Evolutionary conservation across 768 basidiomycete species (phyloP).

Genomic region (Suillus subaureus): DNA sequence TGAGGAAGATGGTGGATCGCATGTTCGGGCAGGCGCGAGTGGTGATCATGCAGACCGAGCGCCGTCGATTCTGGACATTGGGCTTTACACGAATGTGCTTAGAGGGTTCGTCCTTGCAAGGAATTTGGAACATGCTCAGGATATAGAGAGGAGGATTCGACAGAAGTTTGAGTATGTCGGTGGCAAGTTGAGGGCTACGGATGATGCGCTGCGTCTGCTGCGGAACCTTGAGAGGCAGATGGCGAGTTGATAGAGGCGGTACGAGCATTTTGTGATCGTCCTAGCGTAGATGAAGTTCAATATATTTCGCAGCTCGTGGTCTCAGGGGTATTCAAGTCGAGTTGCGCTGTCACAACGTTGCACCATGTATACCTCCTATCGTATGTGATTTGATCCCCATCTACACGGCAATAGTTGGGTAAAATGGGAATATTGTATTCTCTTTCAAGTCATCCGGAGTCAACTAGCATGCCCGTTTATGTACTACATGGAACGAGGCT

Average conservation of each 20-base stretch:
- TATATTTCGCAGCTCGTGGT: neutral
- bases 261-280: neutral
- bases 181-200: slow-evolving; percentile 26
- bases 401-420: neutral
- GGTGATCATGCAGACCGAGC: neutral
- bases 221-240: slow-evolving; percentile 19
- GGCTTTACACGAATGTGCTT: slow-evolving; percentile 41
- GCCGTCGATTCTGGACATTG: slow-evolving; percentile 17
- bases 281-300: neutral
- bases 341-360: neutral
- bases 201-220: slow-evolving; percentile 24
- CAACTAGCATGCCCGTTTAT: neutral
- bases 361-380: neutral
- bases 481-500: neutral
- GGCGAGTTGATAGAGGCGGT: neutral
- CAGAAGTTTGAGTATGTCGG: slow-evolving; percentile 22
- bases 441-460: neutral
- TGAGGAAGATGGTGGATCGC: slow-evolving; percentile 29
- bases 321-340: neutral
- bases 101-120: slow-evolving; percentile 38
- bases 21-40: neutral
- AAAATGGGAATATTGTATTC: neutral
- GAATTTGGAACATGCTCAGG: slow-evolving; percentile 31
- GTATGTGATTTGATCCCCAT: neutral
- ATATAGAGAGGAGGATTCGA: slow-evolving; percentile 32